Evolutionary conservation across 768 basidiomycete species (phyloP).

Genomic region (Hygrocybe coccinea): DNA sequence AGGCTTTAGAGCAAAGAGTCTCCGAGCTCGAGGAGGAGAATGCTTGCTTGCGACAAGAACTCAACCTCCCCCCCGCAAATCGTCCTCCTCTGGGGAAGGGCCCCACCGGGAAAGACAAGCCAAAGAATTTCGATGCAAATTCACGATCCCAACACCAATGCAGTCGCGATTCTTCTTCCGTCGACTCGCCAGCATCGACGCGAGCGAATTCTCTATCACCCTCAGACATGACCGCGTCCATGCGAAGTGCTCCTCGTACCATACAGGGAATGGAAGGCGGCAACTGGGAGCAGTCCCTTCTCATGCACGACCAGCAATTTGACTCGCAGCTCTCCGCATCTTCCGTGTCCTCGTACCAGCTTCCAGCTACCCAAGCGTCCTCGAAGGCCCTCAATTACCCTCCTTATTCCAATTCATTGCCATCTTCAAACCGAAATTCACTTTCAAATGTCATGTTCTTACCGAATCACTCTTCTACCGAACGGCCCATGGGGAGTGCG

Average conservation of each 20-base stretch:
- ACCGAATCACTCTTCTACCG: slow-evolving; percentile 42
- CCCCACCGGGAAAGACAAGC: slow-evolving; percentile 83
- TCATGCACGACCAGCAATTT: slow-evolving; percentile 44
- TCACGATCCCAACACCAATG: slow-evolving; percentile 29
- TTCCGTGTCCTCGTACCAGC: slow-evolving; percentile 39
- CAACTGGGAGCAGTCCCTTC: slow-evolving; percentile 54
- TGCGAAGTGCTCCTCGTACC: slow-evolving; percentile 37
- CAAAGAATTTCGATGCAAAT: slow-evolving; percentile 43
- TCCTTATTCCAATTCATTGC: slow-evolving; percentile 37
- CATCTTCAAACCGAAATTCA: slow-evolving; percentile 41
- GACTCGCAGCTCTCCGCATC: slow-evolving; percentile 38
- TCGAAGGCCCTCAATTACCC: slow-evolving; percentile 45
- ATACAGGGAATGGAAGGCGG: slow-evolving; percentile 46
- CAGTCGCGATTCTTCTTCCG: slow-evolving; percentile 41
- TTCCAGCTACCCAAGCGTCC: slow-evolving; percentile 44
- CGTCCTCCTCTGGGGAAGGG: slow-evolving; percentile 74
- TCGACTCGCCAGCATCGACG: slow-evolving; percentile 45
- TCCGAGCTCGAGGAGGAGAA: slow-evolving; percentile 84
- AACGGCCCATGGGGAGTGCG: slow-evolving; percentile 44
- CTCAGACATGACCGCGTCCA: slow-evolving; percentile 46
- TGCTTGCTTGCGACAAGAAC: slow-evolving; percentile 59
- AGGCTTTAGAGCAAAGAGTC: slow-evolving; percentile 81
- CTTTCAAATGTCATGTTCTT: slow-evolving; percentile 41
- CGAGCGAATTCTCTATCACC: slow-evolving; percentile 64
- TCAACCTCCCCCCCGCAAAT: slow-evolving; percentile 70